Evolutionary conservation across 345 rosid species (phyloP).

Genomic region (Mallotus nudiflorus): DNA sequence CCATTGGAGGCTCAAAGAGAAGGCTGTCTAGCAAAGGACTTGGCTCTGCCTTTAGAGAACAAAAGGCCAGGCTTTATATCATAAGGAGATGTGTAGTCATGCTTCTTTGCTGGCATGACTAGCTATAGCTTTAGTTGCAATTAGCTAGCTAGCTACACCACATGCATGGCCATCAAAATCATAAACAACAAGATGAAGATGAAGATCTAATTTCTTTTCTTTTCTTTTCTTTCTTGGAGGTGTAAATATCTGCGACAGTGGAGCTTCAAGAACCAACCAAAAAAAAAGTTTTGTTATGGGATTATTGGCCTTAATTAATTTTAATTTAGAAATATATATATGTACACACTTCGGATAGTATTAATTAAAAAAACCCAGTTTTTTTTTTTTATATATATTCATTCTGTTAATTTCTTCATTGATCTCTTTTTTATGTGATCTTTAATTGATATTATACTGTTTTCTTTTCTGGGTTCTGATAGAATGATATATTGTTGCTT

Average conservation of each 20-base stretch:
- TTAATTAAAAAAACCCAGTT: background rate
- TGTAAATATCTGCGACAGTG: constrained; percentile 40
- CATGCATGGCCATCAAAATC: no score
- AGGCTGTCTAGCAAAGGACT: constrained; percentile 66
- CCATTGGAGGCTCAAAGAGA: constrained; percentile 61
- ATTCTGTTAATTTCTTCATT: no score
- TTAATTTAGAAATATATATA: no score
- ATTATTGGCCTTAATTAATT: background rate
- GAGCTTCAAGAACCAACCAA: background rate
- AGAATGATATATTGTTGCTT: no score
- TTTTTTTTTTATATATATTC: background rate
- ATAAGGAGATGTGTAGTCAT: constrained; percentile 85
- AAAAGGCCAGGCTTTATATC: constrained; percentile 78
- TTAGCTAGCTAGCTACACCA: no score
- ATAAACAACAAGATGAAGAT: no score
- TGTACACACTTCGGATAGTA: constrained; percentile 7
- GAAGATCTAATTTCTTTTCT: background rate
- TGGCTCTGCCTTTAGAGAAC: constrained; percentile 74
- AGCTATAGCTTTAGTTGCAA: no score
- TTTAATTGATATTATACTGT: no score
- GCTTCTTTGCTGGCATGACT: constrained; percentile 87
- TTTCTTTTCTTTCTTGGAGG: constrained; percentile 11
- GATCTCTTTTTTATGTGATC: no score
- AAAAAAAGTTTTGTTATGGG: constrained; percentile 1
- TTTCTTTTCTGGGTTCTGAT: no score